Evolutionary conservation across 2,329 filamentous ascomycete genomes (phyloP).

Genomic region (Microthyrium microscopicum): DNA sequence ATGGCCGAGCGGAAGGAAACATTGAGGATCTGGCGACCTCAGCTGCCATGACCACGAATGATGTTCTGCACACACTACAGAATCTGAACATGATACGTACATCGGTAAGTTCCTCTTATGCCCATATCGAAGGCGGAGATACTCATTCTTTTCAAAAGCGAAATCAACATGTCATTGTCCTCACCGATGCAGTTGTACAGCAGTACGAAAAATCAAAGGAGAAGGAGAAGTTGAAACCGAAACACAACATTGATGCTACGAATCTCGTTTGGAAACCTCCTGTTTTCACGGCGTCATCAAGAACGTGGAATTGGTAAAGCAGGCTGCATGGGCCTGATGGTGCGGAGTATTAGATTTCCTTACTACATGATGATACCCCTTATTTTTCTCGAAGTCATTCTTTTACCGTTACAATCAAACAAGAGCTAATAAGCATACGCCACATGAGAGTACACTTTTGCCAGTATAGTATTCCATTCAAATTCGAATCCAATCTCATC

Average conservation of each 20-base stretch:
- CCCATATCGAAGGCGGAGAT: neutral
- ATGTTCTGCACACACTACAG: conserved; percentile 88
- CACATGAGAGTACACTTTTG: too few species aligned
- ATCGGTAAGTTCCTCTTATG: conserved; percentile 33
- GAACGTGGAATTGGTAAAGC: conserved; percentile 84
- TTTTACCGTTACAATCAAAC: too few species aligned
- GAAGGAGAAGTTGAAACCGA: conserved; percentile 64
- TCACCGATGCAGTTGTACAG: conserved; percentile 66
- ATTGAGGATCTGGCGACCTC: conserved; percentile 68
- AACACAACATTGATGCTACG: conserved; percentile 58
- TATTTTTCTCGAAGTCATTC: too few species aligned
- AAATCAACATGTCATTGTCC: conserved; percentile 88
- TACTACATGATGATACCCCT: too few species aligned
- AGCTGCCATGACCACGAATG: conserved; percentile 91
- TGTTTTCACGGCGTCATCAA: conserved; percentile 73
- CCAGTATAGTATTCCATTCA: too few species aligned
- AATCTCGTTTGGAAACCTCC: conserved; percentile 90
- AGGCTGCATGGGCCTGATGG: neutral
- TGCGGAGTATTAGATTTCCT: too few species aligned
- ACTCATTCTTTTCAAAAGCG: conserved; percentile 29
- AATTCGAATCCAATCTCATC: too few species aligned
- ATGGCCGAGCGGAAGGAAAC: conserved; percentile 51
- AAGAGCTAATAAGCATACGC: too few species aligned
- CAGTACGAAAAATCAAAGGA: conserved; percentile 54
- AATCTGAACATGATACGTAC: conserved; percentile 91